These are phyloP conservation scores for Podosphaera fusca DNA, from an alignment of 2,329 filamentous ascomycete genomes.

Conservation along the genomic window DNA sequence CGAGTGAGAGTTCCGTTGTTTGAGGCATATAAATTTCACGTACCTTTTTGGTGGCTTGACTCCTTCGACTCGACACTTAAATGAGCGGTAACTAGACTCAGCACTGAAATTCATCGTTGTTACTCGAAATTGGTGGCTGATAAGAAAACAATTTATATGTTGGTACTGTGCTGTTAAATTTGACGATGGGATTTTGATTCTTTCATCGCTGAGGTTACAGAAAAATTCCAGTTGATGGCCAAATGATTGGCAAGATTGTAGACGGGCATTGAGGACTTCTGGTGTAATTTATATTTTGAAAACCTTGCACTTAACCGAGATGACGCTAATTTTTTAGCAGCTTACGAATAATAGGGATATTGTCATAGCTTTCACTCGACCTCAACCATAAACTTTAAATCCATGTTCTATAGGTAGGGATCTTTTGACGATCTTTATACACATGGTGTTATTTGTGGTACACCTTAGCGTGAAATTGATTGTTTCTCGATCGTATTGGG, in stretches of 20 bases:
- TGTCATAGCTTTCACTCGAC: too few relatives aligned
- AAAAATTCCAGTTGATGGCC: neutral
- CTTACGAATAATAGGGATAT: neutral
- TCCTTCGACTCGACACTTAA: constrained; percentile 62
- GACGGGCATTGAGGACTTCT: neutral
- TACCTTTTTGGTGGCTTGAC: constrained; percentile 81
- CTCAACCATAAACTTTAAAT: too few relatives aligned
- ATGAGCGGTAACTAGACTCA: constrained; percentile 33
- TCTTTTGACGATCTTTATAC: too few relatives aligned
- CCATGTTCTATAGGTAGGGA: too few relatives aligned
- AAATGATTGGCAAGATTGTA: neutral
- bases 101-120: constrained; percentile 28
- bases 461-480: too few relatives aligned
- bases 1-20: neutral
- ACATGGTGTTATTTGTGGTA: too few relatives aligned
- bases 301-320: constrained; percentile 1
- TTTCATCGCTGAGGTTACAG: neutral
- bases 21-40: constrained; percentile 17
- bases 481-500: too few relatives aligned
- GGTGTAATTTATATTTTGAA: neutral
- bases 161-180: too few relatives aligned
- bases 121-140: too few relatives aligned
- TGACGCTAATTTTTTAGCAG: neutral
- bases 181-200: too few relatives aligned
- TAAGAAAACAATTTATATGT: too few relatives aligned